Conservation (phyloP, 331 rosid genomes). For the Malus hybrid region DNA sequence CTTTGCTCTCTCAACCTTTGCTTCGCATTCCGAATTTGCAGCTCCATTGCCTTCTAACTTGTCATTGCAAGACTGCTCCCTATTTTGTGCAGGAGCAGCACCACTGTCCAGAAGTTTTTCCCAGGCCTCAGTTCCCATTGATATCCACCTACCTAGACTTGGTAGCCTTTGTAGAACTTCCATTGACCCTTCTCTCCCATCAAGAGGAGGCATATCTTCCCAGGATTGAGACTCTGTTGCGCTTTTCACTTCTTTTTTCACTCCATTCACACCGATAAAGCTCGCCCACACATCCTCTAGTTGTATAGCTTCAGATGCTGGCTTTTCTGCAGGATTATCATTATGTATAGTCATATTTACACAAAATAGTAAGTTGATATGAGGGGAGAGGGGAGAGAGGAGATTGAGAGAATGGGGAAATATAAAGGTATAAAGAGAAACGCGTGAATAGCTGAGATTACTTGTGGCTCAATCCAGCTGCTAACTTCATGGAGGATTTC, state of each 20-base stretch:
- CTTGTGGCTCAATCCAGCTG: constrained; percentile 46
- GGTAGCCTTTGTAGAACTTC: constrained; percentile 66
- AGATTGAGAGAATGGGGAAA: constrained; percentile 7
- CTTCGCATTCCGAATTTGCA: constrained; percentile 1
- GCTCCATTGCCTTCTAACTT: constrained; percentile 12
- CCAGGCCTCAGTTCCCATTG: constrained; percentile 94
- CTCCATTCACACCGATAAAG: constrained; percentile 35
- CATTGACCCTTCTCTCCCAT: constrained; percentile 43
- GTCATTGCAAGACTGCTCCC: constrained; percentile 1
- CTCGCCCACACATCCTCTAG: constrained; percentile 88
- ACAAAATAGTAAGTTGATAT: background rate
- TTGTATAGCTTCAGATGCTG: constrained; percentile 39
- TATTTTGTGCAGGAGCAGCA: background rate
- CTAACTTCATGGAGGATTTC: constrained; percentile 42
- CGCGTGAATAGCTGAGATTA: constrained; percentile 44
- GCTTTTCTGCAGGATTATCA: constrained; percentile 3
- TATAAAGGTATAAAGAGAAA: constrained; percentile 5
- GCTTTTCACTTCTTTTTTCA: constrained; percentile 11
- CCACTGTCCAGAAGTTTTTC: constrained; percentile 48
- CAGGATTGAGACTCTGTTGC: constrained; percentile 31
- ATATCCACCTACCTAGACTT: constrained; percentile 85
- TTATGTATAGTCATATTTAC: constrained; percentile 36
- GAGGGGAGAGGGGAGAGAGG: constrained; percentile 5
- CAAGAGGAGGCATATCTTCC: constrained; percentile 58
- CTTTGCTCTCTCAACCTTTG: constrained; percentile 16